These are phyloP conservation scores for Physaria fendleri DNA, from an alignment of 345 rosid genomes.

Conservation along the genomic window DNA sequence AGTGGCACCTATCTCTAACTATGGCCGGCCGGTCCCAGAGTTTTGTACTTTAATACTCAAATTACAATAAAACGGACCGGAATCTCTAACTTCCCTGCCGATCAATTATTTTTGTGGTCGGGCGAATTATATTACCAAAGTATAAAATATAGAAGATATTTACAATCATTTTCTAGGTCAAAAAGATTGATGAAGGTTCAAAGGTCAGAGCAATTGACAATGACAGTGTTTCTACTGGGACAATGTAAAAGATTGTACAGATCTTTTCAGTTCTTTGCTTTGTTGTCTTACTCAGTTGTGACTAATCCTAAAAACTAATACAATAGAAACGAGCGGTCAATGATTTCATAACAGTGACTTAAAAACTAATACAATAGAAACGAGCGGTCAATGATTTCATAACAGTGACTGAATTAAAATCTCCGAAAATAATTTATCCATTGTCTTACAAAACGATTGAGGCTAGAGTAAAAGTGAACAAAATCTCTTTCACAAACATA, in stretches of 20 bases:
- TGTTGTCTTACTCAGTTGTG: not conserved
- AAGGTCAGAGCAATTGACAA: no score
- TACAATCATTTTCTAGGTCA: no score
- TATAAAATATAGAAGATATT: no score
- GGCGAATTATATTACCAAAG: no score
- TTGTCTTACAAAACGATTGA: constrained; percentile 8
- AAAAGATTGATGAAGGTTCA: no score
- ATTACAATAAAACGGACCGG: not conserved
- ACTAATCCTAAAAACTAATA: no score
- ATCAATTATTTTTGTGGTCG: not conserved
- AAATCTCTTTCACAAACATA: constrained; percentile 14
- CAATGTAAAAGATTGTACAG: not conserved
- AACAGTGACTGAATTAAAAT: not conserved
- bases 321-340: no score
- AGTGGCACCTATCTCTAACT: constrained; percentile 3
- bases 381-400: not conserved
- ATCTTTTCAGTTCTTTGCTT: not conserved
- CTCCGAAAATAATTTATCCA: not conserved
- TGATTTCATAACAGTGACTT: not conserved
- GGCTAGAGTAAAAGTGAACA: not conserved
- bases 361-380: not conserved
- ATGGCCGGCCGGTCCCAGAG: not conserved
- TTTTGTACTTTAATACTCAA: not conserved
- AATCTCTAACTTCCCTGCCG: not conserved
- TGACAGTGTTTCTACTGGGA: no score